Conservation (phyloP, 108 stramenopile species). For the Seminavis robusta region DNA sequence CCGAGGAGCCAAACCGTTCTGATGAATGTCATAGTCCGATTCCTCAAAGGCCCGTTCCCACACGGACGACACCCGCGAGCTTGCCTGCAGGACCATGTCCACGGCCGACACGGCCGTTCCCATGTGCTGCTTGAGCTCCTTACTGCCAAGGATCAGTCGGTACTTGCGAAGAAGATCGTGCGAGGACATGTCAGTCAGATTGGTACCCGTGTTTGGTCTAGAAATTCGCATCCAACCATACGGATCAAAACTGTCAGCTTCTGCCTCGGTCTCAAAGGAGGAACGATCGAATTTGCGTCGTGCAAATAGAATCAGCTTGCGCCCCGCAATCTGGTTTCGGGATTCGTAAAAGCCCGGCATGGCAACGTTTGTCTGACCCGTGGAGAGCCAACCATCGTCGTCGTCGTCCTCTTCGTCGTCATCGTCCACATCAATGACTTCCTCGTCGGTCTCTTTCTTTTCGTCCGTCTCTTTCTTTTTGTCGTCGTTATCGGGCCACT, state of each 20-base stretch:
- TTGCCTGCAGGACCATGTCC: background rate
- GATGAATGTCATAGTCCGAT: constrained; percentile 22
- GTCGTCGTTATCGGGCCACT: background rate
- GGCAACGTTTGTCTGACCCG: constrained; percentile 4
- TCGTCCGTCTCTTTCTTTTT: background rate
- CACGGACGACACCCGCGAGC: constrained; percentile 8
- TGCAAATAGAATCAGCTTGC: constrained; percentile 40
- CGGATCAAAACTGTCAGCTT: constrained; percentile 26
- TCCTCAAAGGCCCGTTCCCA: constrained; percentile 45
- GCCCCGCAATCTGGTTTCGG: constrained; percentile 37
- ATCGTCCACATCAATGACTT: constrained; percentile 8
- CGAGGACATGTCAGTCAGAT: constrained; percentile 35
- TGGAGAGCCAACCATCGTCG: constrained; percentile 12
- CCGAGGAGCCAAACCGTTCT: constrained; percentile 49
- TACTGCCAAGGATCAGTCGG: constrained; percentile 10
- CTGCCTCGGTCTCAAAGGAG: constrained; percentile 12
- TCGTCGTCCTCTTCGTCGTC: constrained; percentile 13
- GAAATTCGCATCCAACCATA: constrained; percentile 45
- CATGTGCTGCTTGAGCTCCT: background rate
- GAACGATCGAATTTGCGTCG: constrained; percentile 29
- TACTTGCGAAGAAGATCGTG: constrained; percentile 41
- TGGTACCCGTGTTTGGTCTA: constrained; percentile 61
- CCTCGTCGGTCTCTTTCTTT: constrained; percentile 1
- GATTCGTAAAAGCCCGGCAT: constrained; percentile 47
- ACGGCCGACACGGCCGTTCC: background rate